phyloP scores from a whole-genome alignment of 768 basidiomycete species.

The Leccinum subgranulosum region DNA sequence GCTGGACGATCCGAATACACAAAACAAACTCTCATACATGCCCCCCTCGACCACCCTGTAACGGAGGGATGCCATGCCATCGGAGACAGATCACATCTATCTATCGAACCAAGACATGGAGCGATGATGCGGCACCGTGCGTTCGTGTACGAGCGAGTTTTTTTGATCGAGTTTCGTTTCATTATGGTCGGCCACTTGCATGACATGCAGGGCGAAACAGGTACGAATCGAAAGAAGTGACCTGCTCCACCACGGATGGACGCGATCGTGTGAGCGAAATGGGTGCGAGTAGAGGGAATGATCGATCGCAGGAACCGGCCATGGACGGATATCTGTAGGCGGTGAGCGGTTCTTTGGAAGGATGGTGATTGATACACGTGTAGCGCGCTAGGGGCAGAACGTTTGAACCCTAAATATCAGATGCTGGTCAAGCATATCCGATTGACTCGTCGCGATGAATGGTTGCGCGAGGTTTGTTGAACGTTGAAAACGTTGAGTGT shows the following conservation, averaged over 20 bases:
- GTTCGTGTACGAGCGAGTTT: not conserved
- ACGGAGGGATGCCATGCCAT: constrained; percentile 3
- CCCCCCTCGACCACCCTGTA: not conserved
- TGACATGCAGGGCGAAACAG: not conserved
- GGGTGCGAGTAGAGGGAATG: not conserved
- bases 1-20: not conserved
- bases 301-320: constrained; percentile 9
- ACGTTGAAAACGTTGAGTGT: not conserved
- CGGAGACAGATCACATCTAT: not conserved
- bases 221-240: not conserved
- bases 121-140: not conserved
- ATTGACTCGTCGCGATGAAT: constrained; percentile 5
- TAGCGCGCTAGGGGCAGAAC: constrained; percentile 1
- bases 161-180: constrained; percentile 5
- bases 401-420: constrained; percentile 7
- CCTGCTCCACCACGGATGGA: not conserved
- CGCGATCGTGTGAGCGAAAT: not conserved
- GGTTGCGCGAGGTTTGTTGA: not conserved
- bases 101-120: not conserved
- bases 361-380: constrained; percentile 17
- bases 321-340: not conserved
- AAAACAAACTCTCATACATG: not conserved
- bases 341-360: not conserved
- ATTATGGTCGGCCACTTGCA: not conserved
- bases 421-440: not conserved